phyloP scores from a whole-genome alignment of 2,329 filamentous ascomycete genomes.

The Pyrenophora graminea region DNA sequence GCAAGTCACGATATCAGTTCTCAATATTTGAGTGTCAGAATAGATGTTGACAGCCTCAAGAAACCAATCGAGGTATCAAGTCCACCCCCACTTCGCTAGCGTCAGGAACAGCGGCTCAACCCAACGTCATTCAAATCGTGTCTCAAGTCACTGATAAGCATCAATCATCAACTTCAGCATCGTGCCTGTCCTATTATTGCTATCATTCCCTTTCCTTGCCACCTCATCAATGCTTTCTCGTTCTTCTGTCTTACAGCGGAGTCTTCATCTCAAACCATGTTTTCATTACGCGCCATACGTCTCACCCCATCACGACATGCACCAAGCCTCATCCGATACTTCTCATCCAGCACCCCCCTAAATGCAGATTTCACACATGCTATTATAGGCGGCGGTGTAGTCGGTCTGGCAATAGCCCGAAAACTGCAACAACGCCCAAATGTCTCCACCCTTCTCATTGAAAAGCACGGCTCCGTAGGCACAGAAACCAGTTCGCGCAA shows the following conservation, averaged over 20 bases:
- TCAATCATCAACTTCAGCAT: neutral
- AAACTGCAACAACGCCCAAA: constrained; percentile 66
- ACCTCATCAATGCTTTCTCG: neutral
- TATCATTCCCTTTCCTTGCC: neutral
- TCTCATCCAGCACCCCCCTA: constrained; percentile 35
- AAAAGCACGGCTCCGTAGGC: constrained; percentile 74
- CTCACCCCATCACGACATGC: neutral
- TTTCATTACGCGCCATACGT: constrained; percentile 11
- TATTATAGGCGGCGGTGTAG: constrained; percentile 71
- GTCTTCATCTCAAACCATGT: constrained; percentile 14
- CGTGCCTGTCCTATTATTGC: neutral
- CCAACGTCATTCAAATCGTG: constrained; percentile 8
- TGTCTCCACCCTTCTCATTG: constrained; percentile 74
- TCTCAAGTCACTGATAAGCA: constrained; percentile 5
- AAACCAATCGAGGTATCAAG: neutral
- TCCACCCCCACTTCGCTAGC: constrained; percentile 7
- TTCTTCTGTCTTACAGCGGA: neutral
- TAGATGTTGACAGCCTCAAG: too few species aligned
- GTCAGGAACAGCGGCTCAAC: constrained; percentile 9
- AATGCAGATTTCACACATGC: constrained; percentile 67
- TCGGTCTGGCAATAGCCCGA: constrained; percentile 79
- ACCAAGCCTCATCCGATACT: constrained; percentile 7
- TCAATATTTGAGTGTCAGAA: too few species aligned
- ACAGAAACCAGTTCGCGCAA: constrained; percentile 89
- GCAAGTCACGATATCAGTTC: neutral